phyloP scores from a whole-genome alignment of 2,329 filamentous ascomycete species.

The Xylaria multiplex region DNA sequence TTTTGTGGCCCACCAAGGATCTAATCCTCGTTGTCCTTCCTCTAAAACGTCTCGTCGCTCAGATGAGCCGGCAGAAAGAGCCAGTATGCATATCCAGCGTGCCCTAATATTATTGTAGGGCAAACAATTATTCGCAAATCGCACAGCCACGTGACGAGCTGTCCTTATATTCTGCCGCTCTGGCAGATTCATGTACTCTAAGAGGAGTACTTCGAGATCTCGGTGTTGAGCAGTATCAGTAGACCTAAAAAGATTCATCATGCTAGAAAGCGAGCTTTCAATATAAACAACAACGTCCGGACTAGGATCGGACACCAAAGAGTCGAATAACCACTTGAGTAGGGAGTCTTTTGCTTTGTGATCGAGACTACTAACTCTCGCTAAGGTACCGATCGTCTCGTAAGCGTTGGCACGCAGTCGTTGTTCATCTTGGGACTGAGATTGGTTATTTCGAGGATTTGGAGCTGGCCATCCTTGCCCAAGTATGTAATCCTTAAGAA shows the following conservation, averaged over 20 bases:
- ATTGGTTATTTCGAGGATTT: constrained; percentile 55
- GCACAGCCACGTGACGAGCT: constrained; percentile 82
- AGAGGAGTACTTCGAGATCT: constrained; percentile 65
- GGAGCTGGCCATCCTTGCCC: constrained; percentile 84
- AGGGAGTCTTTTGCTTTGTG: constrained; percentile 62
- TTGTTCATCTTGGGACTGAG: constrained; percentile 65
- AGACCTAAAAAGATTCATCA: constrained; percentile 62
- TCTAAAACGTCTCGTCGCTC: constrained; percentile 87
- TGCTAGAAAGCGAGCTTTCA: constrained; percentile 84
- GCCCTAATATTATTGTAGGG: constrained; percentile 81
- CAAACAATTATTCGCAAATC: constrained; percentile 90
- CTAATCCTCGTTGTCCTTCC: constrained; percentile 87
- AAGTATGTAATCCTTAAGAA: constrained; percentile 78
- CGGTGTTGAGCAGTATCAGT: constrained; percentile 45
- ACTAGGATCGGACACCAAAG: constrained; percentile 81
- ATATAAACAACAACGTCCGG: constrained; percentile 84
- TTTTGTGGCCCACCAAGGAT: constrained; percentile 64
- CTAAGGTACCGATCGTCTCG: constrained; percentile 87
- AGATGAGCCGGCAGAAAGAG: constrained; percentile 71
- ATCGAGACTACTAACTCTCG: constrained; percentile 70
- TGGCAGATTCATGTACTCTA: constrained; percentile 71
- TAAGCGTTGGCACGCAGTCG: constrained; percentile 83
- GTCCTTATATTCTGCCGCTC: constrained; percentile 70
- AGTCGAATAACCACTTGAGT: constrained; percentile 83
- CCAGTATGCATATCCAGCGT: constrained; percentile 89